Evolutionary conservation across 2,329 filamentous ascomycete species (phyloP).

Genomic region (Botrytis sinoallii): DNA sequence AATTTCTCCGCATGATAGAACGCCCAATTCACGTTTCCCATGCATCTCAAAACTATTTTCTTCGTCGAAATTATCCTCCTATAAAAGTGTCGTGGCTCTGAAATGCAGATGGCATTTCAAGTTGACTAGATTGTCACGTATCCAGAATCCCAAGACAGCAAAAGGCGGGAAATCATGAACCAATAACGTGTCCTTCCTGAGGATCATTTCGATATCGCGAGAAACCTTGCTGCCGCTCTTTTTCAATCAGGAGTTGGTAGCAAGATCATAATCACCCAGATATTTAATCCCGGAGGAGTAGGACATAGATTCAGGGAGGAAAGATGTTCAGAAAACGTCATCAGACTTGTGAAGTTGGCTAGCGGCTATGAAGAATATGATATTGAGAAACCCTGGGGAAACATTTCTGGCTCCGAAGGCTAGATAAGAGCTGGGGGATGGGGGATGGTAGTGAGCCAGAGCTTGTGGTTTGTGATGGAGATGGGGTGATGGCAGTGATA

Average conservation of each 20-base stretch:
- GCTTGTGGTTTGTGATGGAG: too few relatives aligned
- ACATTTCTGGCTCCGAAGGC: too few relatives aligned
- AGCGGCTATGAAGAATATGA: too few relatives aligned
- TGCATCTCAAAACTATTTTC: not conserved
- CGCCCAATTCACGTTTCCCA: not conserved
- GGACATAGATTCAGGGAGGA: not conserved
- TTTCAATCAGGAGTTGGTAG: not conserved
- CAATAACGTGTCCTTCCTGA: rapidly evolving
- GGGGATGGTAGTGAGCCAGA: too few relatives aligned
- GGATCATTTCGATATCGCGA: not conserved
- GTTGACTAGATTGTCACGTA: not conserved
- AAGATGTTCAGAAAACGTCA: too few relatives aligned
- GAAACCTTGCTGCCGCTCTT: not conserved
- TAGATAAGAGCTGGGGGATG: too few relatives aligned
- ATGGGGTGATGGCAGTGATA: too few relatives aligned
- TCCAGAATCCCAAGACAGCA: not conserved
- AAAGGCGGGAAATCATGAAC: not conserved
- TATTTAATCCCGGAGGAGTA: not conserved
- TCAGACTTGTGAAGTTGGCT: too few relatives aligned
- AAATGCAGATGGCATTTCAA: not conserved
- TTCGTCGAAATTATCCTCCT: not conserved
- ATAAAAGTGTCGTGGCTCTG: not conserved
- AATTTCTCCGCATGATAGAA: not conserved
- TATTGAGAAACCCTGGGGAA: too few relatives aligned
- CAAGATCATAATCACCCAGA: not conserved